Evolutionary conservation across 2,329 filamentous ascomycete species (phyloP).

Genomic region (Fusarium armeniacum): DNA sequence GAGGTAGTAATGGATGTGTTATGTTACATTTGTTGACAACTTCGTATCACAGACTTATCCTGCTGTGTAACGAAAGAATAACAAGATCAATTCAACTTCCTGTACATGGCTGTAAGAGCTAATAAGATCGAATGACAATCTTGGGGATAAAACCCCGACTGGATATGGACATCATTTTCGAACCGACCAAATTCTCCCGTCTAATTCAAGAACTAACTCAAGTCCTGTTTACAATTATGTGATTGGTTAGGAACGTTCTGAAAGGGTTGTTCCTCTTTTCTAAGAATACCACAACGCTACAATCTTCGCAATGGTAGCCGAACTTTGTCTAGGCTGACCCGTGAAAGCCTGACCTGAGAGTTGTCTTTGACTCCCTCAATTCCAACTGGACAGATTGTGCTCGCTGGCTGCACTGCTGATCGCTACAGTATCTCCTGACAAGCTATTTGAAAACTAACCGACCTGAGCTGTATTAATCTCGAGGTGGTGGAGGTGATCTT

Average conservation of each 20-base stretch:
- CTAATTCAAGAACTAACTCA: not conserved
- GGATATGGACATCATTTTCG: not conserved
- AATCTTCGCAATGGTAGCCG: constrained; percentile 35
- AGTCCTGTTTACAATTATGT: not conserved
- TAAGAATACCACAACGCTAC: constrained; percentile 30
- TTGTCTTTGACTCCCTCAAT: constrained; percentile 3
- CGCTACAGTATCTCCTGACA: not conserved
- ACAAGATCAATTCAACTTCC: not conserved
- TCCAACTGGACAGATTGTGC: constrained; percentile 21
- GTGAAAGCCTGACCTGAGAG: constrained; percentile 29
- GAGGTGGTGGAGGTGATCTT: constrained; percentile 22
- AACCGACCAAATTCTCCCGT: not conserved
- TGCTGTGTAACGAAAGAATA: not conserved
- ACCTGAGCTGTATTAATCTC: constrained; percentile 35
- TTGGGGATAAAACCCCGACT: not conserved
- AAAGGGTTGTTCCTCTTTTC: constrained; percentile 11
- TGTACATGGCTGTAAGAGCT: not conserved
- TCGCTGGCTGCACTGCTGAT: constrained; percentile 13
- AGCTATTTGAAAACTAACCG: constrained; percentile 22
- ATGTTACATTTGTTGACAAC: constrained; percentile 1
- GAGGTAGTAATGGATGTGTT: not conserved
- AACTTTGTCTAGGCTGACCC: constrained; percentile 36
- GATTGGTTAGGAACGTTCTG: not conserved
- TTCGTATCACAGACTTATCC: constrained; percentile 3
- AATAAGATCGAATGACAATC: not conserved